Evolutionary conservation across 352 stramenopile genomes (phyloP).

Genomic region (Phytophthora pinifolia): DNA sequence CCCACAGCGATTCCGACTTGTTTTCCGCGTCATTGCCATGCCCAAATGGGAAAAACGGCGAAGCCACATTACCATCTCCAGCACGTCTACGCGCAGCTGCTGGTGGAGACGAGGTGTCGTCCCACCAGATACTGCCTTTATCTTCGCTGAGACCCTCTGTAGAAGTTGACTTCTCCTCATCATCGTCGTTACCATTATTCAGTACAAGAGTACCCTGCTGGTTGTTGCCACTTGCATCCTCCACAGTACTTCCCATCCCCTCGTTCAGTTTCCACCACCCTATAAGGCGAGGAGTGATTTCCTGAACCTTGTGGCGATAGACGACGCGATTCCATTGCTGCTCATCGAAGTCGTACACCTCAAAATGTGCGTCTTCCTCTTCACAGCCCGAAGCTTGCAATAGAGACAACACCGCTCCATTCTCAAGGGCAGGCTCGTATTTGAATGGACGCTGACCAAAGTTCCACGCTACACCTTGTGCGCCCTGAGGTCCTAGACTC

Average conservation of each 20-base stretch:
- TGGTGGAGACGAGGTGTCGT: slow-evolving; percentile 28
- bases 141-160: slow-evolving; percentile 10
- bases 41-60: slow-evolving; percentile 30
- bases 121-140: slow-evolving; percentile 18
- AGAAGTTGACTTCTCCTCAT: slow-evolving; percentile 1
- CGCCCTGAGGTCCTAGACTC: slow-evolving; percentile 53
- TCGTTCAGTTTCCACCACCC: slow-evolving; percentile 71
- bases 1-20: slow-evolving; percentile 38
- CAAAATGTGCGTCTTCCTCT: slow-evolving; percentile 43
- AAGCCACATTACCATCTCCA: slow-evolving; percentile 18
- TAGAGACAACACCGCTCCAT: slow-evolving; percentile 31
- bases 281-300: slow-evolving; percentile 46
- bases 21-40: neutral
- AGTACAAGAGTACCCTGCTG: slow-evolving; percentile 21
- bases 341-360: slow-evolving; percentile 61
- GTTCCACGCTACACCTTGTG: slow-evolving; percentile 72
- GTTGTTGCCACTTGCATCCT: slow-evolving; percentile 42
- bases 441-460: slow-evolving; percentile 66
- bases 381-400: slow-evolving; percentile 29
- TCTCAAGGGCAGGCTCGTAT: slow-evolving; percentile 28
- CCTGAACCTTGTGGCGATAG: slow-evolving; percentile 65
- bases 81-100: slow-evolving; percentile 28
- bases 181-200: neutral
- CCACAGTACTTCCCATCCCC: slow-evolving; percentile 35
- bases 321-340: slow-evolving; percentile 50